Evolutionary conservation across 352 stramenopile species (phyloP), one percentile per base, ranked within the genome.

Genomic region (Phytopythium montanum): DNA sequence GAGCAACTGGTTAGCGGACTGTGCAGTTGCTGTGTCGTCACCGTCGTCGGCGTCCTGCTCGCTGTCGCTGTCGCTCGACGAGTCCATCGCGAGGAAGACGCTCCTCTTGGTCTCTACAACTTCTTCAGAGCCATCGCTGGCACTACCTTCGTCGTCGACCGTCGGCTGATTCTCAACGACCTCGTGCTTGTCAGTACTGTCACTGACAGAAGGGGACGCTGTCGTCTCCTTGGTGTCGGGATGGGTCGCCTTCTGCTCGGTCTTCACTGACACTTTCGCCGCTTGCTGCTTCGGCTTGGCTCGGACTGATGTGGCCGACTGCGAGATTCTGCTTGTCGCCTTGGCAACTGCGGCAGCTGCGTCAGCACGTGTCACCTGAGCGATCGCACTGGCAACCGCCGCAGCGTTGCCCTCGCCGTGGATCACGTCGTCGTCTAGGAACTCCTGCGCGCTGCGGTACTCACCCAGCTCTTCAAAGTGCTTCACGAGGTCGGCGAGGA

Each of bases 381-480:
- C 1, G 18, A 25, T 18, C 28, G 31, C 25, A 16, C 31, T 41
- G 66, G 38, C 44, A 46, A 56, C 60, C 34, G 52, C 46, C 62
- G 49, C 41, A 64, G 19, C 28, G 29, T 50, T 48, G 66, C 60
- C 38, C 74, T 64, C 33, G 68, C 13, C 26, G 50, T 78, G 61
- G 8, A 89, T 72, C 1, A 81, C 64, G 38, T 88, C 74, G 33
- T 85, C 70, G 21, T 88, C 76, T 51, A 92, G 31, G 64, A 87
- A 96, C 54, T 97, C 90, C 46, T 92, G 68, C 1, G 89, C 90
- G 54, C 78, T 95, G 7, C 81, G 76, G 68, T 96, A 91, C 56
- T 99, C 88, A n/a, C 96, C 96, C 41, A 92, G 72, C 48, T 89
- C 70, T 73, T 98, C 94, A 60, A 99, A 97, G 73, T 98, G 96